Evolutionary conservation across 1,284 basidiomycete species (phyloP), one percentile per base, ranked within the genome.

Genomic region (Tilletia setariae): DNA sequence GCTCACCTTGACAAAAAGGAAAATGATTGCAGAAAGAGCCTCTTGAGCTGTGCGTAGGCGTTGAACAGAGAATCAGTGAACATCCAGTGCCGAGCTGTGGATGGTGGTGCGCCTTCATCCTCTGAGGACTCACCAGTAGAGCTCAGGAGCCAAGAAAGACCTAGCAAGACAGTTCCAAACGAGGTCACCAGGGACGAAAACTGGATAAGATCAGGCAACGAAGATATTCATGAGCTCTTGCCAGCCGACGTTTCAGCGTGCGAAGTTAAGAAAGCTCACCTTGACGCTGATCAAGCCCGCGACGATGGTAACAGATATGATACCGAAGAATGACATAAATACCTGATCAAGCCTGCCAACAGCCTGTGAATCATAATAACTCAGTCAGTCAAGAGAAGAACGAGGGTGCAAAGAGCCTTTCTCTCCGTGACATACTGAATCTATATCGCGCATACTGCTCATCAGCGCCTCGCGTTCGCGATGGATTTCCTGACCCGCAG

Each of bases 61-160:
- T 4, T 40, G 35, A 46, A 53, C 43, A 23, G 63, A 76, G 70
- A 1, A 74, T 76, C 7, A 73, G 68, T 25, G 11, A 23, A 25
- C 3, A 28, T 11, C 11, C 35, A 40, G 35, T 1, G n/a, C 28
- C 51, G 7, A 43, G 1, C 11, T 40, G 4, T 63, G 2, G 35
- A 13, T 47, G 1, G 6, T 42, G 28, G 25, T 49, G 35, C 44
- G 25, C 85, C 76, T 42, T 86, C 84, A 75, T 86, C 85, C 70
- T 85, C 83, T 16, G 8, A 30, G 16, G 35, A 30, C 56, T 61
- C 13, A 66, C 85, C 85, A 1, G 86, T 86, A 7, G 83, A 86
- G 49, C 92, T 91, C 73, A 97, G 93, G 67, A 95, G 88, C 92
- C 92, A 95, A 70, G 90, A 91, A 61, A 94, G 85, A 81, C 90